Percentiles rank a stretch among this genome's conserved stretches.
phyloP scores from a whole-genome alignment of 2,329 filamentous ascomycete species.

The Septoria petroselini region DNA sequence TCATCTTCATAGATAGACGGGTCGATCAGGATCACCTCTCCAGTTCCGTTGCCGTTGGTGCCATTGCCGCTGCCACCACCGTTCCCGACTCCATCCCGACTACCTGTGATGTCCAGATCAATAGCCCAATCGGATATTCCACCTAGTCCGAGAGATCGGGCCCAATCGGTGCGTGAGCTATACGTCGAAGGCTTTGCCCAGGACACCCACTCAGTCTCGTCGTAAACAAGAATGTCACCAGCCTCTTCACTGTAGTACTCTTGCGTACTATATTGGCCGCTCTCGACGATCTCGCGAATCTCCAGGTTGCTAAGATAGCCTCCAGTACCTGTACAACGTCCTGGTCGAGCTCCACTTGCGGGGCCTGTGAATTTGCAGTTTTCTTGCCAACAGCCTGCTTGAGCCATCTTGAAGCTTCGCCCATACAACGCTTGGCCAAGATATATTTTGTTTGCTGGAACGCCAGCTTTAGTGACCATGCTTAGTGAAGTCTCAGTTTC shows the following conservation, averaged over 20 bases:
- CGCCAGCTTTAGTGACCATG: conserved; percentile 26
- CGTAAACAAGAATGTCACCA: conserved; percentile 23
- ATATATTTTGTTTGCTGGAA: conserved; percentile 34
- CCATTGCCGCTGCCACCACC: conserved; percentile 1
- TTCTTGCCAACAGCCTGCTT: conserved; percentile 27
- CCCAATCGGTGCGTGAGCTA: conserved; percentile 20
- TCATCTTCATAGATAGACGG: conserved; percentile 14
- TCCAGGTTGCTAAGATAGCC: conserved; percentile 8
- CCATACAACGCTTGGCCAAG: conserved; percentile 38
- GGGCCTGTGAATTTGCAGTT: conserved; percentile 33
- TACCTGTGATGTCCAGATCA: conserved; percentile 27
- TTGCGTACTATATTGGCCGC: neutral
- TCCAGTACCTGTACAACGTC: conserved; percentile 28
- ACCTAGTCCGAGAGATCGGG: conserved; percentile 33
- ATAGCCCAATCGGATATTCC: conserved; percentile 42
- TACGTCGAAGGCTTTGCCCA: conserved; percentile 32
- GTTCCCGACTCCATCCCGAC: neutral
- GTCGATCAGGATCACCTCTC: conserved; percentile 15
- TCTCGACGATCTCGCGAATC: conserved; percentile 10
- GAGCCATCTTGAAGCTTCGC: conserved; percentile 43
- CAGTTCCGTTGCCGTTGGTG: neutral
- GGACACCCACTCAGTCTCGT: conserved; percentile 27
- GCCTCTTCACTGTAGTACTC: conserved; percentile 4
- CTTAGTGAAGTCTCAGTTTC: conserved; percentile 26
- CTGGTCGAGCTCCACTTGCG: conserved; percentile 31